Evolutionary conservation across 2,329 filamentous ascomycete genomes (phyloP).

Genomic region (Endocalyx cinctus): DNA sequence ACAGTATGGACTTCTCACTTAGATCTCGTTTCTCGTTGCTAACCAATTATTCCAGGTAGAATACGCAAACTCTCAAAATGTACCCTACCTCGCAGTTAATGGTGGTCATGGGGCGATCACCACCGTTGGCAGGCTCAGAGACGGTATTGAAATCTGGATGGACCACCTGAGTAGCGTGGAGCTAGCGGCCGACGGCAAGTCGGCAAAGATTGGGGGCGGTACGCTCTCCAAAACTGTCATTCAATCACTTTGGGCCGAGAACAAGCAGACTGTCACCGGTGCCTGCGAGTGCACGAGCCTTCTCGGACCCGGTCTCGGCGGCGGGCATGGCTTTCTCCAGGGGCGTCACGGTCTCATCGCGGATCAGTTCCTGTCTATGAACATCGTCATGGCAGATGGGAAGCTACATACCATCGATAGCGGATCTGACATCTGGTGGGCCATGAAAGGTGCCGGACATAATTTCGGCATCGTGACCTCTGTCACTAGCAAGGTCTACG

Average conservation of each 20-base stretch:
- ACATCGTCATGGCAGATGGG: conserved; percentile 48
- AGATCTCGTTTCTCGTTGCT: too few species aligned
- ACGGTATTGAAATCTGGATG: conserved; percentile 38
- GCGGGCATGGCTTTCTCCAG: conserved; percentile 52
- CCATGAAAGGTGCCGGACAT: conserved; percentile 51
- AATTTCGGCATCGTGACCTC: conserved; percentile 57
- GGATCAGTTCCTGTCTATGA: conserved; percentile 48
- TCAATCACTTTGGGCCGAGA: conserved; percentile 33
- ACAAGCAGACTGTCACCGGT: conserved; percentile 40
- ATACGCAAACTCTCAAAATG: conserved; percentile 31
- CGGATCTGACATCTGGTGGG: conserved; percentile 53
- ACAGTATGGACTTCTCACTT: too few species aligned
- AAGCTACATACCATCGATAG: conserved; percentile 32
- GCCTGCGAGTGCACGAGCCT: conserved; percentile 42
- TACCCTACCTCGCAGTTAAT: conserved; percentile 35
- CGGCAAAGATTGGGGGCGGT: conserved; percentile 36
- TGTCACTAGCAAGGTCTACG: conserved; percentile 43
- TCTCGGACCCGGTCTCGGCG: conserved; percentile 48
- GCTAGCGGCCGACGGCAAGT: conserved; percentile 28
- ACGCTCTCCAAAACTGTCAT: conserved; percentile 31
- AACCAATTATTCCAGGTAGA: too few species aligned
- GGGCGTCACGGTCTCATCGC: conserved; percentile 48
- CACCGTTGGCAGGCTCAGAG: conserved; percentile 30
- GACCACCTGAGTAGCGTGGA: conserved; percentile 29
- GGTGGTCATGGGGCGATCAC: conserved; percentile 35